A percentile compares a stretch with the other conserved stretches of the same genome.
phyloP scores from a whole-genome alignment of 352 stramenopile species.

The Phytophthora kernoviae region DNA sequence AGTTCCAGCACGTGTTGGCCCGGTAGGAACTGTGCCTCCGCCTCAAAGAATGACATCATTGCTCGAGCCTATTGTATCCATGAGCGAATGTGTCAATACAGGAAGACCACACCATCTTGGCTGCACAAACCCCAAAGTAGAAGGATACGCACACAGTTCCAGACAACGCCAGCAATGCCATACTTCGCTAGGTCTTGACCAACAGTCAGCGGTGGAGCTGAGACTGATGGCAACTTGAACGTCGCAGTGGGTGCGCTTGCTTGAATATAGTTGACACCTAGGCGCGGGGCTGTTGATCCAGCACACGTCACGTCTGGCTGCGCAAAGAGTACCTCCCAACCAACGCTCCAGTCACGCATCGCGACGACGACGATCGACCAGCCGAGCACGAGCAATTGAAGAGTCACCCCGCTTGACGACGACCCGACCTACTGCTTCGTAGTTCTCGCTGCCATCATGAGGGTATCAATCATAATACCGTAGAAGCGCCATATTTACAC shows the following conservation, averaged over 20 bases:
- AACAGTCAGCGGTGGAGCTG: slow-evolving; percentile 25
- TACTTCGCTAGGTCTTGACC: slow-evolving; percentile 49
- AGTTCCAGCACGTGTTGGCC: slow-evolving; percentile 56
- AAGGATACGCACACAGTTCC: slow-evolving; percentile 61
- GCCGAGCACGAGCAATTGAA: slow-evolving; percentile 7
- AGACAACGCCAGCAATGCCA: slow-evolving; percentile 74
- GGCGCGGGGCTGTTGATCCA: slow-evolving; percentile 15
- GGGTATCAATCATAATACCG: not conserved
- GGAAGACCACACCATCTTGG: slow-evolving; percentile 9
- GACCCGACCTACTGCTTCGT: too few relatives aligned
- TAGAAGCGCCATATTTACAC: slow-evolving; percentile 16
- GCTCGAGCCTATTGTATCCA: slow-evolving; percentile 43
- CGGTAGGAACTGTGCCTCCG: slow-evolving; percentile 30
- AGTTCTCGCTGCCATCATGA: not conserved
- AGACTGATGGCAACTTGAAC: slow-evolving; percentile 16
- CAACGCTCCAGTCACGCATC: slow-evolving; percentile 18
- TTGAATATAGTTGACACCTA: slow-evolving; percentile 66
- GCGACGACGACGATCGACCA: not conserved
- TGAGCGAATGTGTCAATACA: slow-evolving; percentile 8
- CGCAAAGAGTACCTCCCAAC: slow-evolving; percentile 48
- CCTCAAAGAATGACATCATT: slow-evolving; percentile 47
- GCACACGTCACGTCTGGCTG: not conserved
- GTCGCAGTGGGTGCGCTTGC: slow-evolving; percentile 49
- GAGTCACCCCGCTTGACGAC: slow-evolving; percentile 10
- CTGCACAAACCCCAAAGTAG: slow-evolving; percentile 3